A percentile compares a stretch with the other conserved stretches of the same genome.
These are phyloP conservation scores for Aspergillaceae sp. DNA, from an alignment of 2,329 filamentous ascomycete species.

Conservation along the genomic window DNA sequence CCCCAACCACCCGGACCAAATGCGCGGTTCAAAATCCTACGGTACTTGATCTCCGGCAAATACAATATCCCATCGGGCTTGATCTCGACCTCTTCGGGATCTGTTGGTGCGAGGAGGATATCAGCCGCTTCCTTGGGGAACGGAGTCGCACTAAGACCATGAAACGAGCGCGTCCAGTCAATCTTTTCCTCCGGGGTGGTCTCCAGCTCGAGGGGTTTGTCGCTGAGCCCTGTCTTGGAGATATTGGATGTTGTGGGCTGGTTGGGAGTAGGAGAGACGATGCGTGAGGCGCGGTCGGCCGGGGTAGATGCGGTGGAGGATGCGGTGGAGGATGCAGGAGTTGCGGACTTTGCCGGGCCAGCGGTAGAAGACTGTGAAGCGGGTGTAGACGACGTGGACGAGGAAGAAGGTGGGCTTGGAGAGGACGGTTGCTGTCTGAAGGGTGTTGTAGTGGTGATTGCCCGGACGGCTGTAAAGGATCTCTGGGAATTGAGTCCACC, in stretches of 20 bases:
- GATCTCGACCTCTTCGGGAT: conserved; percentile 76
- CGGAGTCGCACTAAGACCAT: conserved; percentile 62
- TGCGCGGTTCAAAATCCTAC: conserved; percentile 75
- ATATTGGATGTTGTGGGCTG: conserved; percentile 28
- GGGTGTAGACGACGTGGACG: neutral
- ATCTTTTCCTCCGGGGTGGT: conserved; percentile 39
- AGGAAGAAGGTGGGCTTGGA: conserved; percentile 6
- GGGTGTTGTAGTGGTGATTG: conserved; percentile 3
- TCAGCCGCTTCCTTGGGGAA: conserved; percentile 63
- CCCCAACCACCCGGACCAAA: conserved; percentile 97
- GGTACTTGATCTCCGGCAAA: conserved; percentile 95
- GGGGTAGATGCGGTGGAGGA: too few relatives aligned
- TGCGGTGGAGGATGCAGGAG: conserved; percentile 7
- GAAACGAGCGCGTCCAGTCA: conserved; percentile 78
- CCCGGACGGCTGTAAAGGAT: conserved; percentile 6
- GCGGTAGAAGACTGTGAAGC: neutral
- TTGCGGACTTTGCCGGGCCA: conserved; percentile 1
- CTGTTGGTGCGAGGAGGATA: conserved; percentile 59
- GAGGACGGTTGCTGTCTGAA: conserved; percentile 5
- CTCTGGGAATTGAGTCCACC: neutral
- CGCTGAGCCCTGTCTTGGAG: conserved; percentile 30
- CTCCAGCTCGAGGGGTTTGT: conserved; percentile 27
- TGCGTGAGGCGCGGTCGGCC: conserved; percentile 8
- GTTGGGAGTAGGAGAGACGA: conserved; percentile 16
- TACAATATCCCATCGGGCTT: conserved; percentile 97